Evolutionary conservation across 2,329 filamentous ascomycete species (phyloP).

Genomic region (Colletotrichum lindemuthianum): DNA sequence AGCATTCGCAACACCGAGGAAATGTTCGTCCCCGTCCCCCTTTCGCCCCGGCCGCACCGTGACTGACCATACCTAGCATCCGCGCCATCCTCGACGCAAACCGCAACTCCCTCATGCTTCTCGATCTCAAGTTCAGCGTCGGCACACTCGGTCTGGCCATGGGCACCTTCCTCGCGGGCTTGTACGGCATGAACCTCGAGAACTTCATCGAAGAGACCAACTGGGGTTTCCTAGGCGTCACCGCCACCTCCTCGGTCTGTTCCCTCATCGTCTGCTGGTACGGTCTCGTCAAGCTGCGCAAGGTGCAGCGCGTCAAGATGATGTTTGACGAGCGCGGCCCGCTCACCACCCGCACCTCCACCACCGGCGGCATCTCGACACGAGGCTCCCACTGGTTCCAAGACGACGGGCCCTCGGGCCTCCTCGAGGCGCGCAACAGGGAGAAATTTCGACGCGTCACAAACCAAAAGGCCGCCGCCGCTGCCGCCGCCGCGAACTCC

Average conservation of each 20-base stretch:
- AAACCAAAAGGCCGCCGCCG: slow-evolving; percentile 31
- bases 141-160: slow-evolving; percentile 93
- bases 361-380: slow-evolving; percentile 20
- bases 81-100: slow-evolving; percentile 98
- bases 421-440: slow-evolving; percentile 64
- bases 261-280: slow-evolving; percentile 84
- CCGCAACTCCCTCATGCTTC: slow-evolving; percentile 95
- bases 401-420: slow-evolving; percentile 59
- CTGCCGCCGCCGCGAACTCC: slow-evolving; percentile 51
- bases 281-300: slow-evolving; percentile 83
- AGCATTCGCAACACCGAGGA: slow-evolving; percentile 98
- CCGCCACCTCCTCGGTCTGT: slow-evolving; percentile 74
- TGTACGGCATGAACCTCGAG: slow-evolving; percentile 99
- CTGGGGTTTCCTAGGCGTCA: slow-evolving; percentile 84
- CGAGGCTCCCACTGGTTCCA: slow-evolving; percentile 54
- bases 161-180: slow-evolving; percentile 93
- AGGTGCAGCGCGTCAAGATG: slow-evolving; percentile 91
- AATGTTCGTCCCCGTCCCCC: slow-evolving; percentile 70
- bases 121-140: slow-evolving; percentile 96
- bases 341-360: slow-evolving; percentile 40
- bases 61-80: slow-evolving; percentile 65
- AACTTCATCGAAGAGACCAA: slow-evolving; percentile 97
- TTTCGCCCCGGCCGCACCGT: slow-evolving; percentile 32
- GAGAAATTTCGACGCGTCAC: slow-evolving; percentile 64
- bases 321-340: slow-evolving; percentile 58